Conservation (phyloP, 345 rosid species). For the Pugionium cornutum region DNA sequence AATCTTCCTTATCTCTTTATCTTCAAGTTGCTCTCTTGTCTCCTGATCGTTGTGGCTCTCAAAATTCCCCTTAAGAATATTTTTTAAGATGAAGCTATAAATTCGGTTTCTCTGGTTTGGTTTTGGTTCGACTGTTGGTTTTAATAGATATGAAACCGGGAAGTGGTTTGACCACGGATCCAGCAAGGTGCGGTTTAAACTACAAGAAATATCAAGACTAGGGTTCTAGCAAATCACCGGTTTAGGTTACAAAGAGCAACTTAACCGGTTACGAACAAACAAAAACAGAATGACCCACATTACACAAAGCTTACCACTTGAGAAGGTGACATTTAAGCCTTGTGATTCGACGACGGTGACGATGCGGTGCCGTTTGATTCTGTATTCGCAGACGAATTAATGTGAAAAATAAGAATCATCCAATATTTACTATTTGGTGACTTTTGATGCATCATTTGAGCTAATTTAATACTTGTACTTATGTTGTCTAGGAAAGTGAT, state of each 20-base stretch:
- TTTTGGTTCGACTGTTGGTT: too few species aligned
- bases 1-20: slow-evolving; percentile 54
- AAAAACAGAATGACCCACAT: too few species aligned
- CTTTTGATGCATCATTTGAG: neutral
- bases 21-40: slow-evolving; percentile 19
- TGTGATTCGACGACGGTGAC: slow-evolving; percentile 47
- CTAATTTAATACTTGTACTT: neutral
- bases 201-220: too few species aligned
- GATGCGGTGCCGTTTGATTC: slow-evolving; percentile 51
- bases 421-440: neutral
- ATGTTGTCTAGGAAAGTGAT: slow-evolving; percentile 3
- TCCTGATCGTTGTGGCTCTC: slow-evolving; percentile 45
- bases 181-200: too few species aligned
- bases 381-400: slow-evolving; percentile 59
- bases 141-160: neutral
- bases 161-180: neutral
- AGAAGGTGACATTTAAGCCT: slow-evolving; percentile 4
- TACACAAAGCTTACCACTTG: too few species aligned
- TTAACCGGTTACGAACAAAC: too few species aligned
- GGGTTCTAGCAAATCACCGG: too few species aligned
- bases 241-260: too few species aligned
- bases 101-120: too few species aligned
- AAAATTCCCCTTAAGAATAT: neutral
- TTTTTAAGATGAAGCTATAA: too few species aligned
- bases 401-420: neutral